Evolutionary conservation across 345 rosid species (phyloP).

Genomic region (Gossypium mustelinum): DNA sequence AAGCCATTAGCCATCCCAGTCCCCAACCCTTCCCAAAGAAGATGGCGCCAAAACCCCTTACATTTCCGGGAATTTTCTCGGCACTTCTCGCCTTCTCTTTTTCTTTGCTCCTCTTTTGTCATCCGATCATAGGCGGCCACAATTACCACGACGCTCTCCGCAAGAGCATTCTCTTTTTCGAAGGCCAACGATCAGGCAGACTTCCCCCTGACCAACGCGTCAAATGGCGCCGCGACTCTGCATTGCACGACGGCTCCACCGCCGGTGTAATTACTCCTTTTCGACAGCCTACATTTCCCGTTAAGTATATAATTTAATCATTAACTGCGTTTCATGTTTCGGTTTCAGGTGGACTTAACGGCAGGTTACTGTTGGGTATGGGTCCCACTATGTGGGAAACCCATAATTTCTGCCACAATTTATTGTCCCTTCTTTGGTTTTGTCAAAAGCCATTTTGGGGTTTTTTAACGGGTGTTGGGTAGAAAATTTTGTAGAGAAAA

Average conservation of each 20-base stretch:
- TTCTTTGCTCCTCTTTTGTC: slow-evolving; percentile 28
- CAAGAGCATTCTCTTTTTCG: slow-evolving; percentile 84
- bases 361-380: slow-evolving; percentile 99
- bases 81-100: slow-evolving; percentile 23
- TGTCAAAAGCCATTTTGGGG: too few species aligned
- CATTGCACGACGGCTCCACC: slow-evolving; percentile 76
- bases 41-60: slow-evolving; percentile 70
- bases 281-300: slow-evolving; percentile 20
- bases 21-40: neutral
- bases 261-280: slow-evolving; percentile 37
- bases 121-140: slow-evolving; percentile 36
- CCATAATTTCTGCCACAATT: too few species aligned
- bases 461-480: too few species aligned
- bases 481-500: too few species aligned
- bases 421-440: too few species aligned
- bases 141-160: slow-evolving; percentile 77
- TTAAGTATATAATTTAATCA: neutral
- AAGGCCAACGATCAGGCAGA: slow-evolving; percentile 89
- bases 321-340: neutral
- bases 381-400: too few species aligned
- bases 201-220: slow-evolving; percentile 76
- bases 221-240: slow-evolving; percentile 90
- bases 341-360: slow-evolving; percentile 61
- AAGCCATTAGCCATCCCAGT: neutral
- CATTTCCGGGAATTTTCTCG: slow-evolving; percentile 21